A percentile compares a stretch with the other conserved stretches of the same genome.
These are phyloP conservation scores for Linum usitatissimum DNA, from an alignment of 345 rosid species.

Conservation along the genomic window DNA sequence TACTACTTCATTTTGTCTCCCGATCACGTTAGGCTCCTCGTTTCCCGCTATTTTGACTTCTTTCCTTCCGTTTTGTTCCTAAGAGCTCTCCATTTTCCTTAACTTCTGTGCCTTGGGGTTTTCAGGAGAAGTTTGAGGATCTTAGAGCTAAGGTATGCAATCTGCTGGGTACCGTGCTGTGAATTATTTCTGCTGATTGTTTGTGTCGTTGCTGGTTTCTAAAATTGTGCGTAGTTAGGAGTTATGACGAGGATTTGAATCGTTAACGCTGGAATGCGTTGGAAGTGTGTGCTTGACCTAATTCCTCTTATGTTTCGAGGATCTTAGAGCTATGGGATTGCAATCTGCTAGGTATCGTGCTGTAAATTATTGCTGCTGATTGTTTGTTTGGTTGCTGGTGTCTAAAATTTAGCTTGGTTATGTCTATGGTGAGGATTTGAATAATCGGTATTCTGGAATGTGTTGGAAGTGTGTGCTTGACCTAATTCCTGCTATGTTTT, in stretches of 20 bases:
- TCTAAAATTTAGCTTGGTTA: too few relatives aligned
- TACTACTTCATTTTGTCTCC: slow-evolving; percentile 77
- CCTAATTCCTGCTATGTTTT: too few relatives aligned
- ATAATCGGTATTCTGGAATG: too few relatives aligned
- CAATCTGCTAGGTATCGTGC: too few relatives aligned
- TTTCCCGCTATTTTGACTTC: slow-evolving; percentile 13
- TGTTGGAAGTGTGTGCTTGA: too few relatives aligned
- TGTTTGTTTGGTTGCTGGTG: too few relatives aligned
- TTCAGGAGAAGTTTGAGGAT: slow-evolving; percentile 83
- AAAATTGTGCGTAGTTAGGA: not conserved
- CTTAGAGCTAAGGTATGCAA: slow-evolving; percentile 75
- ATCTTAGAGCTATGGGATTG: too few relatives aligned
- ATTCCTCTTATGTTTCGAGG: too few relatives aligned
- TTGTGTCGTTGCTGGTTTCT: not conserved
- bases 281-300: too few relatives aligned
- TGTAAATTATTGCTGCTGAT: too few relatives aligned
- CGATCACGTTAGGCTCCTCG: slow-evolving; percentile 35
- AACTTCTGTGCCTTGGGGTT: slow-evolving; percentile 1
- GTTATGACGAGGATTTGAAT: not conserved
- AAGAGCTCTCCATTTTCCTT: not conserved
- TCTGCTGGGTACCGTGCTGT: slow-evolving; percentile 47
- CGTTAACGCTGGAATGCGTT: not conserved
- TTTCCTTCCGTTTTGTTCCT: not conserved
- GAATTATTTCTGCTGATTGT: not conserved
- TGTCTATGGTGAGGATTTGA: too few relatives aligned